phyloP scores from a whole-genome alignment of 305 asterid species.

The Fraxinus platypoda region DNA sequence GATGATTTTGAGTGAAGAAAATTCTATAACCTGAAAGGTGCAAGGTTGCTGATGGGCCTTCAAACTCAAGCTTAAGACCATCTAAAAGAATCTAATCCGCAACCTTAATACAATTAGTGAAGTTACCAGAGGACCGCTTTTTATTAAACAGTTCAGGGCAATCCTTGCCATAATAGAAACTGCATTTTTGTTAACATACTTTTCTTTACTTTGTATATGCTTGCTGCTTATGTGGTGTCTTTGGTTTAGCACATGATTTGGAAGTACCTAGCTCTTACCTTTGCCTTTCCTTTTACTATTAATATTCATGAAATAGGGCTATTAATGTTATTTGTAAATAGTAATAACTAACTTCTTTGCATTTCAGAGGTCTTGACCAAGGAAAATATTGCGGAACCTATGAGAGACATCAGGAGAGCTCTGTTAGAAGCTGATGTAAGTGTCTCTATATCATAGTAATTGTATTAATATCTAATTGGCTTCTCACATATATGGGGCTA shows the following conservation, averaged over 20 bases:
- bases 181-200: neutral
- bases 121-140: neutral
- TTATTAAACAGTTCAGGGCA: neutral
- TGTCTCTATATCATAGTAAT: constrained; percentile 6
- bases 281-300: neutral
- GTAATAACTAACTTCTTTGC: constrained; percentile 16
- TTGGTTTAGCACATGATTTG: neutral
- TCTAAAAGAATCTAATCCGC: neutral
- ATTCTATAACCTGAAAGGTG: neutral
- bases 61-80: neutral
- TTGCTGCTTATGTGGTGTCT: neutral
- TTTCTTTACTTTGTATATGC: neutral
- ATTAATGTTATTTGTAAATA: neutral
- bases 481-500: constrained; percentile 9
- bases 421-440: constrained; percentile 97
- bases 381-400: constrained; percentile 95
- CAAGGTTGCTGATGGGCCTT: neutral
- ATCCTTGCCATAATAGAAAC: neutral
- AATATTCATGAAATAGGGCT: neutral
- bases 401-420: constrained; percentile 94
- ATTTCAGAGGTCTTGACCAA: constrained; percentile 84
- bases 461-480: constrained; percentile 1
- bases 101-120: neutral
- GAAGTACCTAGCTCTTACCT: neutral
- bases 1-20: neutral